These are phyloP conservation scores for Suillus discolor DNA, from an alignment of 768 basidiomycete species.

Conservation along the genomic window DNA sequence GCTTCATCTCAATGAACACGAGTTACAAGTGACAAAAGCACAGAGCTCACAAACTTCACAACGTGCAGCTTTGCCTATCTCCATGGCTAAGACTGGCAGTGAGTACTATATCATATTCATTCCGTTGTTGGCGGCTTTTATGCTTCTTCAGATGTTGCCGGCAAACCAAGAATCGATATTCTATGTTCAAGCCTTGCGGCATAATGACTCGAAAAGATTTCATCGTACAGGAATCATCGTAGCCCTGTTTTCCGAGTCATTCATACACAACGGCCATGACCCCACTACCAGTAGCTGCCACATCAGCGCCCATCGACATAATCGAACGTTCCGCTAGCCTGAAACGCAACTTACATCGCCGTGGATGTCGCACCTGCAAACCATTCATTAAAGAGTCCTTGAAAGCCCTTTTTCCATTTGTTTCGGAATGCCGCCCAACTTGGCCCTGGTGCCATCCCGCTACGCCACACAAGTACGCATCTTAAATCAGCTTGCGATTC, in stretches of 20 bases:
- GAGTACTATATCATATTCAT: not conserved
- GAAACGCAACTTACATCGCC: not conserved
- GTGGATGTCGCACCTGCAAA: not conserved
- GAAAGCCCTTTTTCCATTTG: not conserved
- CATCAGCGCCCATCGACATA: not conserved
- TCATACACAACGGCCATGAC: not conserved
- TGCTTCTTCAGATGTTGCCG: too few species aligned
- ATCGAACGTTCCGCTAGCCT: not conserved
- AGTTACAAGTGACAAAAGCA: not conserved
- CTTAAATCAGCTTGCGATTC: not conserved
- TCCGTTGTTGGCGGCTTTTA: not conserved
- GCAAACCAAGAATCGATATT: not conserved
- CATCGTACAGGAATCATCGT: not conserved
- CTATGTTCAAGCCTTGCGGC: not conserved
- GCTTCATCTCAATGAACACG: not conserved
- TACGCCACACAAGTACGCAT: not conserved
- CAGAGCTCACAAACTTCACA: not conserved
- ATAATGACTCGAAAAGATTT: not conserved
- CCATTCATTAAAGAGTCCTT: not conserved
- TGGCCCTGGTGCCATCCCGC: not conserved
- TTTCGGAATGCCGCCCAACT: not conserved
- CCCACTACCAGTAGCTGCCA: not conserved
- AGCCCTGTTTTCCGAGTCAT: not conserved
- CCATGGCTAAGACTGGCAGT: not conserved
- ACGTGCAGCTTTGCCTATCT: not conserved